Conservation (phyloP, 1,139 yeast genomes). For the Suhomyces bribrorum region DNA sequence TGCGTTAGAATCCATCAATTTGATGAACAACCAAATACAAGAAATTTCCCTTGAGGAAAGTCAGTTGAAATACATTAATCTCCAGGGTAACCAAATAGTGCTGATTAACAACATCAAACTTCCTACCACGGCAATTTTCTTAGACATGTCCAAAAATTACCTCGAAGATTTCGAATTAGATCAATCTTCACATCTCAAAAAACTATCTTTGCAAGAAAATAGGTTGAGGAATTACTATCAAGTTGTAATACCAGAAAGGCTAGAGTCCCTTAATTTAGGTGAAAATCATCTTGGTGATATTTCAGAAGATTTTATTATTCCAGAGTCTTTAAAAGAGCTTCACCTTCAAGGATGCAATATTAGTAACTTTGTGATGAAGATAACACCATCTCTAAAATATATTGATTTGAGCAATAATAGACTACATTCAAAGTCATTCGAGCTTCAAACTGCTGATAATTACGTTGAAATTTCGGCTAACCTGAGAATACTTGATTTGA, state of each 20-base stretch:
- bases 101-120: constrained; percentile 4
- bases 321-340: constrained; percentile 7
- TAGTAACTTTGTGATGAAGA: constrained; percentile 5
- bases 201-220: constrained; percentile 12
- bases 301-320: constrained; percentile 9
- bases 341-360: constrained; percentile 12
- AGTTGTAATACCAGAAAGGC: constrained; percentile 4
- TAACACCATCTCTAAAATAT: constrained; percentile 4
- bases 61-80: constrained; percentile 4
- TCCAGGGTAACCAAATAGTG: constrained; percentile 12
- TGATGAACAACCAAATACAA: constrained; percentile 10
- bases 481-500: constrained; percentile 10
- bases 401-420: constrained; percentile 14
- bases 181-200: constrained; percentile 2
- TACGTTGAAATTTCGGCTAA: not conserved
- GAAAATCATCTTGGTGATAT: constrained; percentile 9
- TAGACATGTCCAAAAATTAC: constrained; percentile 11
- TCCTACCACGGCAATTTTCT: constrained; percentile 3
- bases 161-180: constrained; percentile 5
- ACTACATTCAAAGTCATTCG: constrained; percentile 14
- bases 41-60: constrained; percentile 6
- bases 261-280: constrained; percentile 9
- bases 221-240: constrained; percentile 4
- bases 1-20: constrained; percentile 5
- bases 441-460: not conserved